These are phyloP conservation scores for Xylaria sp. DNA, from an alignment of 2,329 filamentous ascomycete genomes.

Conservation along the genomic window DNA sequence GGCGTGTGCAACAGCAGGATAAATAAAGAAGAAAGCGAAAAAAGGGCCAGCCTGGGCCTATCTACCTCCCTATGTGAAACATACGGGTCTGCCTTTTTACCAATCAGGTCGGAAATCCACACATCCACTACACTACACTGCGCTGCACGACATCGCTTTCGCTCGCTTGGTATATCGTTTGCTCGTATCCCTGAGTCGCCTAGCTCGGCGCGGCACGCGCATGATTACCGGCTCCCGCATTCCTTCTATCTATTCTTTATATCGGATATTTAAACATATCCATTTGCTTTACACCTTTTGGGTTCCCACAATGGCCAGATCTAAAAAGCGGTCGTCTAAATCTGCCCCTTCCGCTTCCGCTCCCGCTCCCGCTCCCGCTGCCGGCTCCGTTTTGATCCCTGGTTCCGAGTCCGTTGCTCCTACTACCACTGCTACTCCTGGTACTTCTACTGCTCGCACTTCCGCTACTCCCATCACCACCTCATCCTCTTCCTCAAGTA, in stretches of 20 bases:
- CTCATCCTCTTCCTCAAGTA: conserved; percentile 10
- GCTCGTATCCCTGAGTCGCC: conserved; percentile 12
- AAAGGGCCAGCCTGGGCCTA: neutral
- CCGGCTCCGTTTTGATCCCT: neutral
- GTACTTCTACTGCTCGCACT: conserved; percentile 2
- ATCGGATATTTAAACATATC: neutral
- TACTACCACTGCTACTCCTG: neutral
- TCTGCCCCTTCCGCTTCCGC: conserved; percentile 14
- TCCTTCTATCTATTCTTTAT: neutral
- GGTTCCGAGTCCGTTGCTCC: neutral
- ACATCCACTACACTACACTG: conserved; percentile 4
- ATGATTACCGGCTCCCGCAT: neutral
- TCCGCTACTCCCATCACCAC: conserved; percentile 12
- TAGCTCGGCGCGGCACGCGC: neutral
- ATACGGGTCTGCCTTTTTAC: conserved; percentile 1
- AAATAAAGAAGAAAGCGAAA: neutral
- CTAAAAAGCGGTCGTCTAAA: neutral
- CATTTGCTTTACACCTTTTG: neutral
- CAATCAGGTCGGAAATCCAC: conserved; percentile 15
- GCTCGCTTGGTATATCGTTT: neutral
- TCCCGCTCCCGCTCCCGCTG: neutral
- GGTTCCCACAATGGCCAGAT: conserved; percentile 2
- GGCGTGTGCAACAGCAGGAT: neutral
- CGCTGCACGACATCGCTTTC: neutral
- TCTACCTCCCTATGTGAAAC: neutral